These are phyloP conservation scores for Dipteronia sinensis DNA, from an alignment of 345 rosid genomes.

Conservation along the genomic window DNA sequence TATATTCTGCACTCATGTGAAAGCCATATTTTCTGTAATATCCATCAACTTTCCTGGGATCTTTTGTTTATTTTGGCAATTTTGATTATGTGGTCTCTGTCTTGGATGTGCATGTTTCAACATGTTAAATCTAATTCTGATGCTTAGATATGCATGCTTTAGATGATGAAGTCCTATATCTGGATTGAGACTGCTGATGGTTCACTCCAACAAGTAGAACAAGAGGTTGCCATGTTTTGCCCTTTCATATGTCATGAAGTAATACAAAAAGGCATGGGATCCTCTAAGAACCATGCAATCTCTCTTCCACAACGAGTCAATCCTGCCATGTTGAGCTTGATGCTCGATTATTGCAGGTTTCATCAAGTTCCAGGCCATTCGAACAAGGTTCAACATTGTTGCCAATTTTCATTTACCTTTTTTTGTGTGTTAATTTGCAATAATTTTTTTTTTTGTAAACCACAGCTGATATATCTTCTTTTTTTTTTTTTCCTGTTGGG, in stretches of 20 bases:
- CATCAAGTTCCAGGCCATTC: constrained; percentile 83
- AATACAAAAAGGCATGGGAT: constrained; percentile 71
- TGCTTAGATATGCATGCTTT: constrained; percentile 16
- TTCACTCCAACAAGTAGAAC: constrained; percentile 85
- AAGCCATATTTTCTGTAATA: background rate
- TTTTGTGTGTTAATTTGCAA: constrained; percentile 7
- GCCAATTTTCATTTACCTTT: constrained; percentile 17
- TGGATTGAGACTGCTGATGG: constrained; percentile 95
- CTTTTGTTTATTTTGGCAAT: background rate
- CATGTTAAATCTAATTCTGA: constrained; percentile 23
- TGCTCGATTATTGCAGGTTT: constrained; percentile 88
- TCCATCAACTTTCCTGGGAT: background rate
- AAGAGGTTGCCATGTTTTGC: constrained; percentile 92
- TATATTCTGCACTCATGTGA: background rate
- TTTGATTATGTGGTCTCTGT: background rate
- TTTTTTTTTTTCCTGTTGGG: constrained; percentile 6
- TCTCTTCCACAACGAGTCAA: constrained; percentile 85
- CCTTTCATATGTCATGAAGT: constrained; percentile 90
- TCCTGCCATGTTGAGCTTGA: constrained; percentile 69
- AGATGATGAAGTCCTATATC: constrained; percentile 74
- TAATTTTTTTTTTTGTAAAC: background rate
- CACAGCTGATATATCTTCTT: background rate
- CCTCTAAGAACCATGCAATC: constrained; percentile 78
- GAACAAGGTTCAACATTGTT: constrained; percentile 52
- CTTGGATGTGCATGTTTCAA: constrained; percentile 7